Conservation (phyloP, 2,329 filamentous ascomycete genomes). For the Diaporthe sp. region DNA sequence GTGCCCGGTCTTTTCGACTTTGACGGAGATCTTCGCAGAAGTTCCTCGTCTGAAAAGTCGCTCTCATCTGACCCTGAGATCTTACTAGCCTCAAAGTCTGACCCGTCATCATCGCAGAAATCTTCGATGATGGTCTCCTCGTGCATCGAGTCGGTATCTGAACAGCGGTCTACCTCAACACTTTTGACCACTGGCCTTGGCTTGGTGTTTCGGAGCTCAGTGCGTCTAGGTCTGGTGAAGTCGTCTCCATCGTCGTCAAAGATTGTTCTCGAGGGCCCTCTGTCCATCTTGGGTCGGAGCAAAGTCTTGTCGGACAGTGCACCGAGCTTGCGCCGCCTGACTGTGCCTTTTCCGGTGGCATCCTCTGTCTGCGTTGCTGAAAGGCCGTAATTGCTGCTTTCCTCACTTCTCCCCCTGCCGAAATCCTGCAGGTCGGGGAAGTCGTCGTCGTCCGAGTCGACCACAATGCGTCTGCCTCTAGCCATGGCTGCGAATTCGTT, state of each 20-base stretch:
- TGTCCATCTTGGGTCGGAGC: slow-evolving; percentile 20
- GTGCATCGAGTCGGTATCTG: slow-evolving; percentile 32
- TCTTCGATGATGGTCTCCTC: slow-evolving; percentile 38
- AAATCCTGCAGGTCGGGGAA: slow-evolving; percentile 55
- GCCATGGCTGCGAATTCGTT: slow-evolving; percentile 12
- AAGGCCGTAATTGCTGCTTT: background rate
- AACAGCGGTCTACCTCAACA: background rate
- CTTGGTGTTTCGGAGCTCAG: slow-evolving; percentile 24
- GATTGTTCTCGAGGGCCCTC: background rate
- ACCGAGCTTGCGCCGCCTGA: slow-evolving; percentile 37
- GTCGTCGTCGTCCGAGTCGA: slow-evolving; percentile 56
- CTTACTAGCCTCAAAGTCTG: slow-evolving; percentile 27
- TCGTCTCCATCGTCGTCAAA: slow-evolving; percentile 3
- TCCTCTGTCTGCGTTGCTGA: background rate
- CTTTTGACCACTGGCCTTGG: background rate
- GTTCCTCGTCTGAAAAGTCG: background rate
- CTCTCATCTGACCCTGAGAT: slow-evolving; percentile 26
- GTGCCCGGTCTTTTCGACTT: slow-evolving; percentile 6
- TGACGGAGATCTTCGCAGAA: slow-evolving; percentile 8
- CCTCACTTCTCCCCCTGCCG: background rate
- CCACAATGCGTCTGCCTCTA: slow-evolving; percentile 38
- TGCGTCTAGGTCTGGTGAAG: slow-evolving; percentile 18
- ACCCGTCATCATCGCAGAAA: slow-evolving; percentile 34
- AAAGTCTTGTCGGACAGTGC: slow-evolving; percentile 24
- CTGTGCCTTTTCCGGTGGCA: slow-evolving; percentile 2